Base-by-base conservation (phyloP, 352 stramenopile species). In the Thraustochytrium sp. region DNA sequence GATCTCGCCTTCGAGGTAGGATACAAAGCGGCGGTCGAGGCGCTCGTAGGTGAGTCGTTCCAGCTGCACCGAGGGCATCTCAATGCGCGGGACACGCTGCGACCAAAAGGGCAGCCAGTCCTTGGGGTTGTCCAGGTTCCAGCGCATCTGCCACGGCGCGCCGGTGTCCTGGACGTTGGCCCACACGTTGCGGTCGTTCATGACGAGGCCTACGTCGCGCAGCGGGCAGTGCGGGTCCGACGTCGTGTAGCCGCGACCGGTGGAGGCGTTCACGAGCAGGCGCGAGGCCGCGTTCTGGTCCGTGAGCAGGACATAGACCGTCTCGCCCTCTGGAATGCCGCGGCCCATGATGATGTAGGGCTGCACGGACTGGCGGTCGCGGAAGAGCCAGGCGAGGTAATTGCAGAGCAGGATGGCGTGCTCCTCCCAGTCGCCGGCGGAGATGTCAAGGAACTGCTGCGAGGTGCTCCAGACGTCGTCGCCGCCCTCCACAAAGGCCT, bases 181-280 rank as follows among this genome's bases (percentile, higher is more conserved):
- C 64, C 91, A 98, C 5, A 97, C 85, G 73, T 98, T 98, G 59
- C 93, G 88, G 53, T 85, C 90, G n/a, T 89, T 95, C 0, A 95
- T 89, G n/a, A 96, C 88, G 55, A 94, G 89, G 29, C 89, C 91
- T 5, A 97, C 89, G 59, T 96, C 90, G 5, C 90, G 85, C 61
- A 97, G 86, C 26, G 94, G 93, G 54, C 91, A 96, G n/a, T 89
- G 87, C 8, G 90, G 87, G 82, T 96, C 93, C 37, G 86, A 85
- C 64, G 90, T 87, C 72, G 87, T 85, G 84, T 95, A 97, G 5
- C 89, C 89, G 18, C 91, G 86, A 1, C 93, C 93, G 8, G 88
- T 94, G 46, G 89, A 93, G 26, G 94, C 90, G 82, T 98, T 95
- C 90, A 93, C 97, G n/a, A 98, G 87, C 23, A 93, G 86, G 38